These are phyloP conservation scores for Polysphondylium violaceum DNA, from an alignment of 78 protist genomes.

Conservation along the genomic window DNA sequence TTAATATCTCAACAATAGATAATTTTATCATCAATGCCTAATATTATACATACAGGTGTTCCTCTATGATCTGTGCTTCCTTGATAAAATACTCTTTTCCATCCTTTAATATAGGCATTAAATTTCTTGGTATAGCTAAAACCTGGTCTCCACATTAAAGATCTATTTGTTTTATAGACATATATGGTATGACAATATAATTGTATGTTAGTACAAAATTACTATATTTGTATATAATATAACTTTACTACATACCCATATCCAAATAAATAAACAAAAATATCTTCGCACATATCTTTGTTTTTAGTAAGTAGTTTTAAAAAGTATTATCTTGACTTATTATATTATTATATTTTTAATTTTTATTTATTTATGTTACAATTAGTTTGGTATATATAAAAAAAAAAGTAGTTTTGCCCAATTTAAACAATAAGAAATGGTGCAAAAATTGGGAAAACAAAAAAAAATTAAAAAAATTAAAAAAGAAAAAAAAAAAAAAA, in stretches of 20 bases:
- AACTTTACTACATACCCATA: no score
- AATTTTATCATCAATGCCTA: not conserved
- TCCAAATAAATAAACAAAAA: constrained; percentile 72
- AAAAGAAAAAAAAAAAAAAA: no score
- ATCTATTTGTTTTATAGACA: not conserved
- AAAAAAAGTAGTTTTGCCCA: no score
- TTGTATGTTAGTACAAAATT: not conserved
- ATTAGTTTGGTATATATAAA: not conserved
- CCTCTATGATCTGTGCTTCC: constrained; percentile 81
- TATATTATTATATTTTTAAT: no score
- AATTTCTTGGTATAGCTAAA: constrained; percentile 51
- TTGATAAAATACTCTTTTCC: constrained; percentile 70
- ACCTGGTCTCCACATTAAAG: constrained; percentile 50
- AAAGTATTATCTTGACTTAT: no score
- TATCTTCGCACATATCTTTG: constrained; percentile 77
- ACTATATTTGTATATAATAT: constrained; percentile 30
- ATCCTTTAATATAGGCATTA: constrained; percentile 78
- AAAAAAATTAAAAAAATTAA: no score
- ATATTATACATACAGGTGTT: constrained; percentile 40
- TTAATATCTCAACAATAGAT: not conserved
- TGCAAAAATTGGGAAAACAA: no score
- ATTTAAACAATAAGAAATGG: no score
- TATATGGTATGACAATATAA: not conserved
- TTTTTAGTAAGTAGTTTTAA: no score
- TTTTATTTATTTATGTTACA: not conserved